Evolutionary conservation across 805 yeast genomes (phyloP), one percentile per base, ranked within the genome.

Genomic region (Kodamaea lidongshanica): DNA sequence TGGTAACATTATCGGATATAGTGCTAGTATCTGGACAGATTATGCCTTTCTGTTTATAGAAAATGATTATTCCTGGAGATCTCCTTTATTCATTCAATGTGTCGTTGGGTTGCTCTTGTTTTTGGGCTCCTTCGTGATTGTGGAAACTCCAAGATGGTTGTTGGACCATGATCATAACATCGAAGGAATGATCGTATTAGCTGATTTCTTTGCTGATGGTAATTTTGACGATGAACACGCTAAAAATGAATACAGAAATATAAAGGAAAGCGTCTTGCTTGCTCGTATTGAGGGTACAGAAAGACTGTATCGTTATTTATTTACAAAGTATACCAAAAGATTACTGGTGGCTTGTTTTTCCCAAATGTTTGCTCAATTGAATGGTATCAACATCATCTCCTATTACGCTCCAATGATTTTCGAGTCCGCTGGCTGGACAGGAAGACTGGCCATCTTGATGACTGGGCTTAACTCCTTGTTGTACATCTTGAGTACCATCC

Each of bases 341-440:
- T 77, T 88, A 13, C 66, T 86, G 19, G 82, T 88, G 39, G 96
- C 95, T 2, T 85, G 92, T 76, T 75, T 86, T 19, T 80, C 95
- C 3, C 94, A 84, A 52, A 75, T 85, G 63, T 86, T 88, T 65
- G 96, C 96, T 3, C 96, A 88, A 56, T 65, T 88, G 52, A 83
- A 87, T 53, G 96, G 96, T 46, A 88, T 87, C 56, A 88, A 87
- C 50, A 89, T 88, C 30, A 84, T 88, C 32, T 79, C 94, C 1
- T 88, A 88, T 57, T 87, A 87, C 59, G 95, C 96, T 2, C 95
- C 96, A 2, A 61, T 88, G 56, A 94, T 87, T 27, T 88, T 87
- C 56, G 96, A 88, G 53, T 83, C 83, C 44, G 96, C 96, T 3
- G 96, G 96, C 16, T 88, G 96, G 95, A 57, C 70, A 6, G 96